Conservation (phyloP, 78 protist genomes). For the Anaeramoeba flamelloides region DNA sequence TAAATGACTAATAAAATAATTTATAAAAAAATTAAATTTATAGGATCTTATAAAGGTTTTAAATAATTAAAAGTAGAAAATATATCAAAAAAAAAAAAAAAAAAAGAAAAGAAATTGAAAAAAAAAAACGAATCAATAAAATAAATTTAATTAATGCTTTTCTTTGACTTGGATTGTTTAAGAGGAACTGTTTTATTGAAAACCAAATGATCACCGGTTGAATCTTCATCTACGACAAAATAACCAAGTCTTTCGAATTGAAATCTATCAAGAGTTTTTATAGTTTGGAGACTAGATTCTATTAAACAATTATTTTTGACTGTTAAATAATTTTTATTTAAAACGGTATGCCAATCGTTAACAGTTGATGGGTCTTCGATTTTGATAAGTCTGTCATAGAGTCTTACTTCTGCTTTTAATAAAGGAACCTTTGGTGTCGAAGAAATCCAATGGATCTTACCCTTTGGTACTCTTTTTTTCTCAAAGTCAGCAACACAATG, state of each 20-base stretch:
- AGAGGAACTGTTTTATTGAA: conserved; percentile 1
- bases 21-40: too few relatives aligned
- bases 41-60: too few relatives aligned
- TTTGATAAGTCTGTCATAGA: conserved; percentile 44
- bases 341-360: not conserved
- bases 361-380: conserved; percentile 14
- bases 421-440: not conserved
- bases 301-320: not conserved
- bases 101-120: too few relatives aligned
- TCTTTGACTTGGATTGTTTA: too few relatives aligned
- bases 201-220: not conserved
- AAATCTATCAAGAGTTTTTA: conserved; percentile 29
- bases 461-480: conserved; percentile 33
- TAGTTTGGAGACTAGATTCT: conserved; percentile 2
- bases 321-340: not conserved
- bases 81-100: too few relatives aligned
- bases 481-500: conserved; percentile 25
- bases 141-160: too few relatives aligned
- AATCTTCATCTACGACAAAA: conserved; percentile 62
- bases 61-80: too few relatives aligned
- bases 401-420: conserved; percentile 22
- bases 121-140: too few relatives aligned
- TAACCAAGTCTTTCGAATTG: conserved; percentile 87
- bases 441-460: conserved; percentile 74
- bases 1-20: too few relatives aligned